Percentiles rank a stretch among this genome's conserved stretches.
Conservation (phyloP, 495 filamentous ascomycete species). For the Bacidia gigantensis region DNA sequence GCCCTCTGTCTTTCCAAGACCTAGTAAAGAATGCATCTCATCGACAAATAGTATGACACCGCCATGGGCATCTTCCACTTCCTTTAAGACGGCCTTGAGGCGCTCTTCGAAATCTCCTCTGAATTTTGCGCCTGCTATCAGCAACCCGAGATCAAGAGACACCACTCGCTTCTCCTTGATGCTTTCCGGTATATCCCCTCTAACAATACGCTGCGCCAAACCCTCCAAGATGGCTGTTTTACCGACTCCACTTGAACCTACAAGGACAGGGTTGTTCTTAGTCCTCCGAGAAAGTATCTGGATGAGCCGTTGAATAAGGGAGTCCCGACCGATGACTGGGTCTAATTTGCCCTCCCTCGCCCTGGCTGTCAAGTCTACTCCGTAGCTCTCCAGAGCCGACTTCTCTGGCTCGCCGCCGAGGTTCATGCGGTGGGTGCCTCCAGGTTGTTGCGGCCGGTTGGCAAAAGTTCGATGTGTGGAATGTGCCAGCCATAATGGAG, state of each 20-base stretch:
- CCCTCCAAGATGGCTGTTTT: conserved; percentile 95
- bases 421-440: conserved; percentile 88
- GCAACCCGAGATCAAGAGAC: conserved; percentile 69
- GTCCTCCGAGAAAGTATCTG: conserved; percentile 85
- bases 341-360: conserved; percentile 86
- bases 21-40: conserved; percentile 83
- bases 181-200: conserved; percentile 88
- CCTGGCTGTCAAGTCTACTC: conserved; percentile 74
- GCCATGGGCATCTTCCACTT: conserved; percentile 79
- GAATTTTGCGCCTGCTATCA: conserved; percentile 94
- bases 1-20: conserved; percentile 87
- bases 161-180: conserved; percentile 91
- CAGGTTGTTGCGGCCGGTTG: conserved; percentile 48
- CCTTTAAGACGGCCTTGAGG: conserved; percentile 76
- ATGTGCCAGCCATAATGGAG: too few species aligned
- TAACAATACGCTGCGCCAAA: conserved; percentile 77
- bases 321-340: conserved; percentile 85
- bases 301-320: conserved; percentile 68
- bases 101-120: conserved; percentile 94
- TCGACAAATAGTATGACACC: conserved; percentile 91
- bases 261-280: conserved; percentile 94
- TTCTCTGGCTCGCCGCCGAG: conserved; percentile 60
- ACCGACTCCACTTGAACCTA: conserved; percentile 83
- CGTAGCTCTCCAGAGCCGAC: conserved; percentile 76
- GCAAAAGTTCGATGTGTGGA: background rate